phyloP scores from a whole-genome alignment of 805 yeast species.

The Wickerhamiella musiphila region DNA sequence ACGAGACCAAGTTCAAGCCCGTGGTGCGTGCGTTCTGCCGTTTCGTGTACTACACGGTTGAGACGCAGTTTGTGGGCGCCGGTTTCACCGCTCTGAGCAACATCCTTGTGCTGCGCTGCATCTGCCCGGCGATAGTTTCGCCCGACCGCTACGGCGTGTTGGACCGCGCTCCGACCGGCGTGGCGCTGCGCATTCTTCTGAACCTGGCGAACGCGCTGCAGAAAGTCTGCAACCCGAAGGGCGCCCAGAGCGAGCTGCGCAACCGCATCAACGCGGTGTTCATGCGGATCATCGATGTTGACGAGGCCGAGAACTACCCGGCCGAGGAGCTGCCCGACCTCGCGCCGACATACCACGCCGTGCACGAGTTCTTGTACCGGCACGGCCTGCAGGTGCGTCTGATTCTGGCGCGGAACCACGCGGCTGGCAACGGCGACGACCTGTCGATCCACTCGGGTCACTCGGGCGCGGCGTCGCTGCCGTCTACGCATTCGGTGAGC shows the following conservation, averaged over 20 bases:
- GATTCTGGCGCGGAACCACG: too few species aligned
- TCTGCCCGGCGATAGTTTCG: constrained; percentile 1
- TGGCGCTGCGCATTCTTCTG: background rate
- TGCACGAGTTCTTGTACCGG: constrained; percentile 3
- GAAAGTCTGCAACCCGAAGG: background rate
- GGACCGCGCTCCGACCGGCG: constrained; percentile 1
- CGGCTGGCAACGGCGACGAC: too few species aligned
- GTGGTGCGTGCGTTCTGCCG: constrained; percentile 1
- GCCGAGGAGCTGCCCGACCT: background rate
- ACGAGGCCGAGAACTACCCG: background rate
- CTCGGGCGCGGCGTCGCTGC: too few species aligned
- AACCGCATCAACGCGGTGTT: background rate
- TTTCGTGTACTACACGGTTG: background rate
- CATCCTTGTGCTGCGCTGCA: constrained; percentile 1
- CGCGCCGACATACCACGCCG: background rate
- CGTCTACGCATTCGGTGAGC: too few species aligned
- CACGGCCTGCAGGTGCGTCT: constrained; percentile 3
- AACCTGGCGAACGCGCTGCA: background rate
- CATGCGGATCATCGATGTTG: background rate
- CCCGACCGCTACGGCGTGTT: constrained; percentile 1
- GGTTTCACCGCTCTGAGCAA: constrained; percentile 2
- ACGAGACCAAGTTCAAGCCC: background rate
- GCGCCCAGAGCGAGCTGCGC: background rate
- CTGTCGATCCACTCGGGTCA: too few species aligned
- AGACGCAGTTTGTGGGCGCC: background rate